phyloP scores from a whole-genome alignment of 2,329 filamentous ascomycete genomes.

The Cladophialophora exuberans region DNA sequence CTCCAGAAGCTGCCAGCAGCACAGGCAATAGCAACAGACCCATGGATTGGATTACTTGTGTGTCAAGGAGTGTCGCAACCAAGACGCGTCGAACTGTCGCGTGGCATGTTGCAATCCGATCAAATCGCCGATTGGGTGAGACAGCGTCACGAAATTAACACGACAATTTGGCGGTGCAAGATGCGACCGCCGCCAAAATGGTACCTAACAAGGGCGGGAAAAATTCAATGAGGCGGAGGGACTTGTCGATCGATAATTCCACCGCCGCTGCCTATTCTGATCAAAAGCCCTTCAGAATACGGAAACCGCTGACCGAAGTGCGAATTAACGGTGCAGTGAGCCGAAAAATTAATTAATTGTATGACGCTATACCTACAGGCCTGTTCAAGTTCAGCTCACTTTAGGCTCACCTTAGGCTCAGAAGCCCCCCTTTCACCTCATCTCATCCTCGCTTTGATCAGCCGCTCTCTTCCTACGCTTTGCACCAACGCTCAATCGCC shows the following conservation, averaged over 20 bases:
- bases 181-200: neutral
- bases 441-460: neutral
- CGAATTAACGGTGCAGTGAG: neutral
- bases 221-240: neutral
- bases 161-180: slow-evolving; percentile 25
- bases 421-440: neutral
- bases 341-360: neutral
- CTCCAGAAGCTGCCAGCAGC: neutral
- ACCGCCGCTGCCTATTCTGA: neutral
- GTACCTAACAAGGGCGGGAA: neutral
- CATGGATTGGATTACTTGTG: slow-evolving; percentile 9
- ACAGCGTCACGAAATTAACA: slow-evolving; percentile 30
- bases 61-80: slow-evolving; percentile 22
- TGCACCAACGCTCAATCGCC: neutral
- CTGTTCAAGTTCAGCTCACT: too few relatives aligned
- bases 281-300: neutral
- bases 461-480: neutral
- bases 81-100: slow-evolving; percentile 26
- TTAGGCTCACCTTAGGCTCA: too few relatives aligned
- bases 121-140: slow-evolving; percentile 28
- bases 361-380: too few relatives aligned
- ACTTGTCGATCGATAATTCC: neutral
- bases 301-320: neutral
- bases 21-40: slow-evolving; percentile 10
- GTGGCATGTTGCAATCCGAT: slow-evolving; percentile 15